These are phyloP conservation scores for Thuja plicata DNA, from an alignment of 83 land plant genomes.

Conservation along the genomic window DNA sequence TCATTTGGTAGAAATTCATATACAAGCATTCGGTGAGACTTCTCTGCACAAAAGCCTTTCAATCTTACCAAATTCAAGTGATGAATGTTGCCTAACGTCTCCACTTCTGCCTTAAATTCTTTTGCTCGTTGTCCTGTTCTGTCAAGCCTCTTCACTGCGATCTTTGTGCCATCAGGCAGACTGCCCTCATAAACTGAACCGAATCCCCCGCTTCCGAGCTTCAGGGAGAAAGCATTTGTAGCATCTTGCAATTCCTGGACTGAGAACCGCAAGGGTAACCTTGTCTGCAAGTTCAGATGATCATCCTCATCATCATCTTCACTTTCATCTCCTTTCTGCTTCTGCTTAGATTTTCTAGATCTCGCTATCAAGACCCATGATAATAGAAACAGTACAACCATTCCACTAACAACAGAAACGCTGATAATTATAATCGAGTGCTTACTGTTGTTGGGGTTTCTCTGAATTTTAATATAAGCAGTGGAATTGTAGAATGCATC, in stretches of 20 bases:
- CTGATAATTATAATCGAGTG: not conserved
- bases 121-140: not conserved
- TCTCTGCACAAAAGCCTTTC: slow-evolving; percentile 13
- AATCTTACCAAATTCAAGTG: slow-evolving; percentile 15
- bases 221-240: slow-evolving; percentile 53
- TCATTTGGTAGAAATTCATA: slow-evolving; percentile 16
- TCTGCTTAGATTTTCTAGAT: not conserved
- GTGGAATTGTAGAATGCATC: not conserved
- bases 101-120: slow-evolving; percentile 15
- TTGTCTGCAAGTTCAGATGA: not conserved
- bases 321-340: not conserved
- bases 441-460: not conserved
- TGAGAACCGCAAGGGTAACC: not conserved
- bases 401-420: not conserved
- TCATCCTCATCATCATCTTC: not conserved
- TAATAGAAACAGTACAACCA: not conserved
- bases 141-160: not conserved
- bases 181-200: slow-evolving; percentile 55
- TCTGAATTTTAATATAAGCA: not conserved
- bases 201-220: slow-evolving; percentile 71
- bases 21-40: slow-evolving; percentile 10
- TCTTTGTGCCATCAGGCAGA: not conserved
- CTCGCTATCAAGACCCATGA: not conserved
- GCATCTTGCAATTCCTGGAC: not conserved
- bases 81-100: not conserved